phyloP scores from a whole-genome alignment of 495 filamentous ascomycete species.

The Durotheca rogersii region DNA sequence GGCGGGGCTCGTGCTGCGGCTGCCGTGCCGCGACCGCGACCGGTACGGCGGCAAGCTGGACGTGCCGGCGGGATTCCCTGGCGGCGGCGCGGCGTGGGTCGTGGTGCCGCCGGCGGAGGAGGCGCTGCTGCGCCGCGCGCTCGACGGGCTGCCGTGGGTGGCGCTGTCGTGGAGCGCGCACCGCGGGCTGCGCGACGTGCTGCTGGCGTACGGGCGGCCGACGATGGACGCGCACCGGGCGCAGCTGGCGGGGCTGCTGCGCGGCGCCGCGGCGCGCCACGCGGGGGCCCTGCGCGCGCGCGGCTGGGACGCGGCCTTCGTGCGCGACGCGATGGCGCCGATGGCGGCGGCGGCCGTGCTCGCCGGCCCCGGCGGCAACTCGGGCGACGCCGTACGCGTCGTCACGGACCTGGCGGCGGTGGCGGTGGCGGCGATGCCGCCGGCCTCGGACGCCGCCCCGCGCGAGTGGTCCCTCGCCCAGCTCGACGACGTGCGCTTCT shows the following conservation, averaged over 20 bases:
- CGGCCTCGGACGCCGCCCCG: slow-evolving; percentile 7
- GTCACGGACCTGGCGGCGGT: slow-evolving; percentile 25
- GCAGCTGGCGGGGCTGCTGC: slow-evolving; percentile 26
- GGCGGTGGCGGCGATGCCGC: not conserved
- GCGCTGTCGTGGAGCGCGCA: slow-evolving; percentile 40
- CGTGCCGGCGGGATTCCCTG: no score
- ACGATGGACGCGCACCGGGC: slow-evolving; percentile 34
- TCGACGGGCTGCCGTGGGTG: slow-evolving; percentile 40
- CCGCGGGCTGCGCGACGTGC: slow-evolving; percentile 37
- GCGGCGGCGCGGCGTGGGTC: slow-evolving; percentile 5
- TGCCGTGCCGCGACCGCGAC: slow-evolving; percentile 7
- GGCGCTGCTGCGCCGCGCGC: slow-evolving; percentile 16
- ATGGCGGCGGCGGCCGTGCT: slow-evolving; percentile 34
- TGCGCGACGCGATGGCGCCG: slow-evolving; percentile 32
- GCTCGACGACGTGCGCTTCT: slow-evolving; percentile 27
- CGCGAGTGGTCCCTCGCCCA: slow-evolving; percentile 5
- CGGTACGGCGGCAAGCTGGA: slow-evolving; percentile 5
- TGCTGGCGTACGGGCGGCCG: slow-evolving; percentile 32
- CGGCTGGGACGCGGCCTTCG: slow-evolving; percentile 35
- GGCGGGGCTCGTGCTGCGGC: slow-evolving; percentile 8
- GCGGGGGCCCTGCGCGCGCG: slow-evolving; percentile 16
- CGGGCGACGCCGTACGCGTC: slow-evolving; percentile 37
- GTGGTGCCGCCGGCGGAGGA: slow-evolving; percentile 23
- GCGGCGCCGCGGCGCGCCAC: slow-evolving; percentile 7
- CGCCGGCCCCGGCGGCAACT: slow-evolving; percentile 35